These are phyloP conservation scores for Xylariaceae sp. DNA, from an alignment of 2,329 filamentous ascomycete species.

Conservation along the genomic window DNA sequence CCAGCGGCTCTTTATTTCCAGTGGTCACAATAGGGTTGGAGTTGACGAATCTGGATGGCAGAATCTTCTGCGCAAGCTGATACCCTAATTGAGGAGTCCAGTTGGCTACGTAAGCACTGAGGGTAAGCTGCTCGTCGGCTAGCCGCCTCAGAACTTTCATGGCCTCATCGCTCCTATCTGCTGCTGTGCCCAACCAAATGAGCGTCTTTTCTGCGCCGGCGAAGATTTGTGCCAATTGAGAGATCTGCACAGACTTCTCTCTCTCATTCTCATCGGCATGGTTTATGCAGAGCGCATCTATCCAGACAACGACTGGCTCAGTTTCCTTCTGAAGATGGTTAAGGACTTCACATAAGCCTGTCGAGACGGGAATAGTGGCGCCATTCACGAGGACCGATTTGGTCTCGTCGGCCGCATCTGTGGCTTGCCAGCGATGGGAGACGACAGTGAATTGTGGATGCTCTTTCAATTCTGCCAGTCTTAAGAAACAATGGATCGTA, in stretches of 20 bases:
- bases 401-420: conserved; percentile 20
- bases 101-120: conserved; percentile 26
- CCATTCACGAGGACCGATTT: conserved; percentile 32
- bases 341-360: conserved; percentile 25
- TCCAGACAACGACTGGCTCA: conserved; percentile 31
- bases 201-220: conserved; percentile 27
- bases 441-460: conserved; percentile 28
- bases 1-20: conserved; percentile 13
- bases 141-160: conserved; percentile 32
- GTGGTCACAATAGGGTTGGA: neutral
- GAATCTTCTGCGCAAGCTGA: conserved; percentile 27
- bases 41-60: conserved; percentile 11
- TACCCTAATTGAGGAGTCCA: conserved; percentile 28
- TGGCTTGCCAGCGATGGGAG: conserved; percentile 28
- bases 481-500: conserved; percentile 32
- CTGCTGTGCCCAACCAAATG: conserved; percentile 31
- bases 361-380: conserved; percentile 26
- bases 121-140: conserved; percentile 29
- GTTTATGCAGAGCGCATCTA: conserved; percentile 39
- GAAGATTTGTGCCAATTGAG: conserved; percentile 30
- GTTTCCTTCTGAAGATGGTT: conserved; percentile 25
- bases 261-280: conserved; percentile 25
- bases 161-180: conserved; percentile 31
- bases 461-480: conserved; percentile 30
- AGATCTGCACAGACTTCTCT: conserved; percentile 35